These are phyloP conservation scores for Cyathus striatus DNA, from an alignment of 768 basidiomycete genomes.

Conservation along the genomic window DNA sequence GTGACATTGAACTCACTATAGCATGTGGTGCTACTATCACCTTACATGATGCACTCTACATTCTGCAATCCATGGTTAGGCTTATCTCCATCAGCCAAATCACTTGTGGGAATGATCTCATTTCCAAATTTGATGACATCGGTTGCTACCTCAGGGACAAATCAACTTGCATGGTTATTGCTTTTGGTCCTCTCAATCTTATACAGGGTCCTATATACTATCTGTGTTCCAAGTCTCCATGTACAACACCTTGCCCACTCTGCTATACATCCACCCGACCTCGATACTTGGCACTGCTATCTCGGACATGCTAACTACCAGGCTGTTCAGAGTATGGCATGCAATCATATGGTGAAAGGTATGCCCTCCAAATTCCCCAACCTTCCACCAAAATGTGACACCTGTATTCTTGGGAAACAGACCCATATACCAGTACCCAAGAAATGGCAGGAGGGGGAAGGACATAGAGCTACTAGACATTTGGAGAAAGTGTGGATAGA, in stretches of 20 bases:
- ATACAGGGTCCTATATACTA: neutral
- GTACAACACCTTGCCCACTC: constrained; percentile 9
- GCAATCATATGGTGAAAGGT: constrained; percentile 12
- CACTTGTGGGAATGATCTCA: constrained; percentile 4
- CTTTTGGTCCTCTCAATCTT: constrained; percentile 5
- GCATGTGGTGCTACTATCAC: constrained; percentile 6
- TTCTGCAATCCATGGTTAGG: constrained; percentile 14
- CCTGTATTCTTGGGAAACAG: constrained; percentile 35
- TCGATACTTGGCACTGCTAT: constrained; percentile 20
- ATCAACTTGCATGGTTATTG: constrained; percentile 8
- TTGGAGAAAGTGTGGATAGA: constrained; percentile 27
- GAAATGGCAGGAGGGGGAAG: constrained; percentile 13
- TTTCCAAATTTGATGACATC: constrained; percentile 11
- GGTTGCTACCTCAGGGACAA: constrained; percentile 7
- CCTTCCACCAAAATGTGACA: constrained; percentile 20
- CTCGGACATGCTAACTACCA: constrained; percentile 22
- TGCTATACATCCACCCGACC: constrained; percentile 1
- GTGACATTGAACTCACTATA: constrained; percentile 15
- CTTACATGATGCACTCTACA: constrained; percentile 11
- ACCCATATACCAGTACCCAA: constrained; percentile 22
- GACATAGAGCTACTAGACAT: constrained; percentile 14
- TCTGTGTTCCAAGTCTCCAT: neutral
- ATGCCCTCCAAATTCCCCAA: constrained; percentile 13
- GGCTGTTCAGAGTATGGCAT: constrained; percentile 13
- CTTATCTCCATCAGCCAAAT: constrained; percentile 17